Base-by-base conservation (phyloP, 179 eudicot species). In the Camellia oleifera region DNA sequence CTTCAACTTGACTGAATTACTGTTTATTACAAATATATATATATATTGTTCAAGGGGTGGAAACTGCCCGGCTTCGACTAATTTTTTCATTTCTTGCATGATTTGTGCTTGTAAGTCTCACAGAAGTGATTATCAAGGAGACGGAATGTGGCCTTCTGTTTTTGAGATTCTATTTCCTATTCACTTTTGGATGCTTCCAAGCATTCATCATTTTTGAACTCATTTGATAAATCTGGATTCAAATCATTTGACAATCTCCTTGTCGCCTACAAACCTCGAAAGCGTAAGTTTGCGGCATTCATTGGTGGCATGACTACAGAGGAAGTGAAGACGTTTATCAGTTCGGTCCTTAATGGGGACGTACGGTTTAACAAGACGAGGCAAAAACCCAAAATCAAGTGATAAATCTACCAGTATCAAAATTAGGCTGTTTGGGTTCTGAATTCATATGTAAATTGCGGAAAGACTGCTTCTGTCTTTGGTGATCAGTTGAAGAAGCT, bases 201-300 rank as follows among this genome's bases (percentile, higher is more conserved):
- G 82, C 89, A 96, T 73, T 87, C 89, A 32, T 80, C 90, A 4
- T 96, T 96, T 53, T 52, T 96, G 64, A 83, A 85, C 20, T 86
- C 93, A 9, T 87, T 96, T 10, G 93, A 92, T 62, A 92, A 87
- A 82, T 82, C 89, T 1, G 92, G 91, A 65, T 92, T 89, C 81
- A 90, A 84, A 74, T 90, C 97, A 57, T 69, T 67, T 5, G 88
- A 90, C 69, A 79, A 81, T 70, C 83, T 94, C 77, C 79, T 96
- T 84, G 45, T 95, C 56, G 99, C 99, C 5, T 96, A 92, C 86
- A 96, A 96, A 78, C 97, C 97, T 3, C 88, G 89, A n/a, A 94
- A 77, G 84, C 89, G 87, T 64, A 96, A 87, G 89, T 94, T 88
- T 79, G 93, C 97, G 3, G 82, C 84, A 0, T 88, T 78, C 65